phyloP scores from a whole-genome alignment of 495 filamentous ascomycete species.

The Diplogelasinospora grovesii region DNA sequence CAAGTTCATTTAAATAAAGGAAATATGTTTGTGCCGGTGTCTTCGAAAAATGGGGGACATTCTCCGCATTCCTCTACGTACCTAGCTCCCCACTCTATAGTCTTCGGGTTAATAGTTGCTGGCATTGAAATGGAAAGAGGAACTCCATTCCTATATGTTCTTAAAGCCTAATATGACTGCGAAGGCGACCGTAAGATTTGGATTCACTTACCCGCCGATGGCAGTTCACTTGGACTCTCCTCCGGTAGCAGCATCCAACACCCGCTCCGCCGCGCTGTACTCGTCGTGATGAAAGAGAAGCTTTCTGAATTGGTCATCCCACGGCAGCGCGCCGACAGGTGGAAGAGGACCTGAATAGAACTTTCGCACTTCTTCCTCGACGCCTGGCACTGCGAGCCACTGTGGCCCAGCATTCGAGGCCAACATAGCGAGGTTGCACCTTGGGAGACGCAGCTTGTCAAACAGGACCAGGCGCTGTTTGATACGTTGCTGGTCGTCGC shows the following conservation, averaged over 20 bases:
- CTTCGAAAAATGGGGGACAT: no score
- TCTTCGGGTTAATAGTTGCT: slow-evolving; percentile 7
- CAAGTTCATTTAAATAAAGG: no score
- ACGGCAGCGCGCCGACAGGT: slow-evolving; percentile 11
- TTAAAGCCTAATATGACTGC: no score
- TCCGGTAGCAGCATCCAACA: slow-evolving; percentile 5
- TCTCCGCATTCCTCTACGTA: no score
- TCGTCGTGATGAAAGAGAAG: slow-evolving; percentile 24
- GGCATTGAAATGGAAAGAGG: no score
- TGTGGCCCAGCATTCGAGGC: slow-evolving; percentile 20
- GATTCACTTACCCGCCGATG: not conserved
- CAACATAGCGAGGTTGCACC: slow-evolving; percentile 29
- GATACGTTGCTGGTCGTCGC: slow-evolving; percentile 1
- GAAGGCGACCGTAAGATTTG: no score
- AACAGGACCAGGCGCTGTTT: slow-evolving; percentile 16
- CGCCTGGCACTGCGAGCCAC: slow-evolving; percentile 16
- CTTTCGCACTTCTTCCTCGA: slow-evolving; percentile 23
- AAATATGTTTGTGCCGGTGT: no score
- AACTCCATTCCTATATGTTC: no score
- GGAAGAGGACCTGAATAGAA: slow-evolving; percentile 25
- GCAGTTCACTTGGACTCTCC: not conserved
- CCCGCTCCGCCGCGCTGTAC: slow-evolving; percentile 12
- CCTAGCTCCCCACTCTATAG: no score
- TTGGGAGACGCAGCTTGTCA: slow-evolving; percentile 20
- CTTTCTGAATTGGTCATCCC: slow-evolving; percentile 16